Evolutionary conservation across 1,139 yeast genomes (phyloP).

Genomic region (Lodderomyces oxycetoniae): DNA sequence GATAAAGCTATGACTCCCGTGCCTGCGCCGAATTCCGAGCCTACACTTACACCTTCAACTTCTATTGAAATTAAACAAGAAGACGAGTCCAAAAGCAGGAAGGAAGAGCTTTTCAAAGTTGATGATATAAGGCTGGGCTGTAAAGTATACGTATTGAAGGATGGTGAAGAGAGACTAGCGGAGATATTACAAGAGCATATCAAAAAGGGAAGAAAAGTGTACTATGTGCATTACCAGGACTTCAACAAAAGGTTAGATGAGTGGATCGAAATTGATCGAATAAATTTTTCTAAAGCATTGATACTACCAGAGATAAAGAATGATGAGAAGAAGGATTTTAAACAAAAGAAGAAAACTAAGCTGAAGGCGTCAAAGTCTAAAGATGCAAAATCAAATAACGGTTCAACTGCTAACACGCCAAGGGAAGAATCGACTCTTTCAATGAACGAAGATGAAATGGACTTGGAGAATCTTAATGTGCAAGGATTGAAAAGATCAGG

Average conservation of each 20-base stretch:
- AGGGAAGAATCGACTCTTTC: conserved; percentile 17
- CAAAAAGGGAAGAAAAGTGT: conserved; percentile 72
- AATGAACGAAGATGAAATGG: conserved; percentile 65
- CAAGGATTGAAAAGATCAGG: conserved; percentile 68
- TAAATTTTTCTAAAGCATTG: conserved; percentile 65
- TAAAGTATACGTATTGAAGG: conserved; percentile 76
- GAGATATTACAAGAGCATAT: conserved; percentile 77
- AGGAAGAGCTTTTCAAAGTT: conserved; percentile 22
- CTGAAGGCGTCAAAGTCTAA: conserved; percentile 15
- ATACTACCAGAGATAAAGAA: conserved; percentile 66
- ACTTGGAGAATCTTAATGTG: conserved; percentile 78
- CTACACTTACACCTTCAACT: too few species aligned
- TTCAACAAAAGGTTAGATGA: conserved; percentile 89
- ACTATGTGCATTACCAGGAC: conserved; percentile 91
- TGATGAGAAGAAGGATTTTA: conserved; percentile 33
- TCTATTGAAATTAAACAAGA: conserved; percentile 4
- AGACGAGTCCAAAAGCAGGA: background rate
- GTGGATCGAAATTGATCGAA: conserved; percentile 73
- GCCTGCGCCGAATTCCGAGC: background rate
- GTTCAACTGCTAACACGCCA: conserved; percentile 17
- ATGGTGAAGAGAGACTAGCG: conserved; percentile 73
- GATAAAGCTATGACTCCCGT: background rate
- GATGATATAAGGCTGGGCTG: conserved; percentile 66
- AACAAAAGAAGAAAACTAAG: conserved; percentile 16
- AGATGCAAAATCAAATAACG: conserved; percentile 11